These are phyloP conservation scores for Adenanthera pavonina DNA, from an alignment of 306 rosid genomes.

Conservation along the genomic window DNA sequence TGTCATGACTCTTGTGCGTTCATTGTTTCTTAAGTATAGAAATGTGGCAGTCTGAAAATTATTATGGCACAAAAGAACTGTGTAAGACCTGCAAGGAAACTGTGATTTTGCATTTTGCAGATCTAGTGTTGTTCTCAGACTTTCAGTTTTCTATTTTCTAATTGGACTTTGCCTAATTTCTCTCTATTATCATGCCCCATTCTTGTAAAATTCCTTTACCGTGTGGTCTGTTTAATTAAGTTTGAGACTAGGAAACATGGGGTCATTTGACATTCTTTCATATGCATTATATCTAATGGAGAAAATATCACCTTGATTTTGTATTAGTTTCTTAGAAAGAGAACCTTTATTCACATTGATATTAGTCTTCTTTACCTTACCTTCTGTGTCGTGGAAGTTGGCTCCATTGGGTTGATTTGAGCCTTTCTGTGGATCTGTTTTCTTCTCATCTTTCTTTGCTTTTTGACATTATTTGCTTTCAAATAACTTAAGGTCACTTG, in stretches of 20 bases:
- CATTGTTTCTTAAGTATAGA: background rate
- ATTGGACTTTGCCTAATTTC: background rate
- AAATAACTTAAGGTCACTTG: constrained; percentile 29
- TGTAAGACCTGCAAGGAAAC: background rate
- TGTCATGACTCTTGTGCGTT: background rate
- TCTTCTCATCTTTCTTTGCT: background rate
- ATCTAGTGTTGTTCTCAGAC: background rate
- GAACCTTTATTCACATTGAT: background rate
- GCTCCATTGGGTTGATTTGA: constrained; percentile 18
- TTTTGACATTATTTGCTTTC: background rate
- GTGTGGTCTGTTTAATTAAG: background rate
- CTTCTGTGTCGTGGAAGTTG: constrained; percentile 3
- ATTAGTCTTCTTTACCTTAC: background rate
- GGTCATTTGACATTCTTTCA: background rate
- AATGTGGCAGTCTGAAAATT: background rate
- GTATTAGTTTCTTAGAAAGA: background rate
- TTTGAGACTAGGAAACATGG: background rate
- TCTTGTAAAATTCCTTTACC: background rate
- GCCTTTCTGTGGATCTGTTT: constrained; percentile 1
- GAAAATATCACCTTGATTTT: background rate
- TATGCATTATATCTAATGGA: background rate
- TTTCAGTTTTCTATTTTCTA: background rate
- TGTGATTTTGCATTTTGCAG: background rate
- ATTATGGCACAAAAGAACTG: constrained; percentile 4
- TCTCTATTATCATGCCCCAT: background rate